A percentile compares a stretch with the other conserved stretches of the same genome.
These are phyloP conservation scores for Nemania sp. DNA, from an alignment of 2,329 filamentous ascomycete species.

Conservation along the genomic window DNA sequence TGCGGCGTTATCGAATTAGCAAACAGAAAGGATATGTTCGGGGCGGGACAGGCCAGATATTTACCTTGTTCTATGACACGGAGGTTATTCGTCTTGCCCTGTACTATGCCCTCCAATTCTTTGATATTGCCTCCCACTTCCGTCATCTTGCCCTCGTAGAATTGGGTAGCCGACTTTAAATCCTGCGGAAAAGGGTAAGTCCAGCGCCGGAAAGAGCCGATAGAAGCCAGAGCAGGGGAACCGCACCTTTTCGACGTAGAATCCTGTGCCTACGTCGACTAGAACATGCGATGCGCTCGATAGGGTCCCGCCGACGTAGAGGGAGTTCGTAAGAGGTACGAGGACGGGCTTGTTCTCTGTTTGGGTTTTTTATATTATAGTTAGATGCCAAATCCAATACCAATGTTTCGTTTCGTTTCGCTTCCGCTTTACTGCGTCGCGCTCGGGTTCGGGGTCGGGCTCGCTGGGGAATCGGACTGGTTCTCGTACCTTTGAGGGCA, in stretches of 20 bases:
- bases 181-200: conserved; percentile 44
- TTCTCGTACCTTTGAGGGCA: conserved; percentile 33
- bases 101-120: conserved; percentile 60
- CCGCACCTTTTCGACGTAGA: conserved; percentile 74
- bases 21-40: conserved; percentile 1
- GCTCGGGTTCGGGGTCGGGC: too few species aligned
- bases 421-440: too few species aligned
- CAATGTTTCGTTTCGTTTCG: too few species aligned
- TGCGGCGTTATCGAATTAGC: conserved; percentile 8
- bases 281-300: conserved; percentile 72
- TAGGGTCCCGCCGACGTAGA: conserved; percentile 87
- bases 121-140: conserved; percentile 57
- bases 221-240: not conserved
- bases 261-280: conserved; percentile 38
- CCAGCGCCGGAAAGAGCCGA: not conserved
- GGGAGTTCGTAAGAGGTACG: conserved; percentile 90
- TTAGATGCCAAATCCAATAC: too few species aligned
- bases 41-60: too few species aligned
- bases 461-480: not conserved
- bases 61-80: conserved; percentile 88
- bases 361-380: not conserved
- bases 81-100: conserved; percentile 79
- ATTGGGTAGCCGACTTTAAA: conserved; percentile 56
- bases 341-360: conserved; percentile 64
- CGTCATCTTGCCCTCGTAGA: conserved; percentile 60